Conservation (phyloP, 352 stramenopile species). For the Globisporangium alternatum region DNA sequence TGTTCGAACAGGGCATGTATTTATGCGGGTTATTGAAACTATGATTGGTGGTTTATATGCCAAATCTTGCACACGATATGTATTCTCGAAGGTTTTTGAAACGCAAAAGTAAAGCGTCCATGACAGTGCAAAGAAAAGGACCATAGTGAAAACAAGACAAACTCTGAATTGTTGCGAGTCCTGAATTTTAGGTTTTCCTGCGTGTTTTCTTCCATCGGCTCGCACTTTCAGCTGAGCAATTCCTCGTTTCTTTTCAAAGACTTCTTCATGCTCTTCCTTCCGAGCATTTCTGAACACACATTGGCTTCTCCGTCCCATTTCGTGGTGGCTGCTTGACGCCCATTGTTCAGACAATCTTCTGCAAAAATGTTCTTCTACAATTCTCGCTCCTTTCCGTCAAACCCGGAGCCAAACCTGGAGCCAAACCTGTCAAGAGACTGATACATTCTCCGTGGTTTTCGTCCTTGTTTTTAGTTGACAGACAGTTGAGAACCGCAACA, state of each 20-base stretch:
- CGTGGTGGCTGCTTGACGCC: neutral
- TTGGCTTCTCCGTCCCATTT: neutral
- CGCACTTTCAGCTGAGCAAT: neutral
- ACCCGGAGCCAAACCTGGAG: neutral
- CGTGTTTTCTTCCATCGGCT: neutral
- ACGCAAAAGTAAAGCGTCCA: neutral
- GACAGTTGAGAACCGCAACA: neutral
- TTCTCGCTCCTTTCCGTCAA: neutral
- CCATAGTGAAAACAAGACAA: slow-evolving; percentile 1
- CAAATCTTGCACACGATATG: neutral
- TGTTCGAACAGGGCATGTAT: neutral
- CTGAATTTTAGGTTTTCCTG: neutral
- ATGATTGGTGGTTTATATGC: no score
- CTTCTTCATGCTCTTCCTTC: slow-evolving; percentile 2
- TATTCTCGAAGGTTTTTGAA: neutral
- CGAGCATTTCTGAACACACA: slow-evolving; percentile 3
- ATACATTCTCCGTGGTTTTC: neutral
- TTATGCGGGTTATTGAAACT: neutral
- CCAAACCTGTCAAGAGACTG: slow-evolving; percentile 5
- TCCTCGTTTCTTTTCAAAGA: neutral
- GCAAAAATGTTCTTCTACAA: neutral
- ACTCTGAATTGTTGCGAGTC: neutral
- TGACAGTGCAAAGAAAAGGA: neutral
- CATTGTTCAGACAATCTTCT: no score
- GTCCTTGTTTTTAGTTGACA: neutral